Evolutionary conservation across 2,329 filamentous ascomycete genomes (phyloP).

Genomic region (Venturia asperata): DNA sequence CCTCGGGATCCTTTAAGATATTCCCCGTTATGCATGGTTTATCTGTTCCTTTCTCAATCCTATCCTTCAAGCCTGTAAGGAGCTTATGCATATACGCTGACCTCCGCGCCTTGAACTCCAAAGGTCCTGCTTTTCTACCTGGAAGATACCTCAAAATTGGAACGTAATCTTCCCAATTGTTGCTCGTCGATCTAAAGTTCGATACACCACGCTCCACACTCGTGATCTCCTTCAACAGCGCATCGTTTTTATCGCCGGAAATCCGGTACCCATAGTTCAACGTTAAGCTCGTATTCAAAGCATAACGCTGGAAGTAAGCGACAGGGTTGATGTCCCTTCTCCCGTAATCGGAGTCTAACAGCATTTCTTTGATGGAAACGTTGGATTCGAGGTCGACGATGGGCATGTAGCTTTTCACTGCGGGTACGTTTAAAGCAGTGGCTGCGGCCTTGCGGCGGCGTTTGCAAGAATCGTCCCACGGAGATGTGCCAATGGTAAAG

Average conservation of each 20-base stretch:
- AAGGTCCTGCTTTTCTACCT: constrained; percentile 43
- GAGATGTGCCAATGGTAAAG: constrained; percentile 49
- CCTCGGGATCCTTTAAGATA: constrained; percentile 62
- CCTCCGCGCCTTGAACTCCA: constrained; percentile 39
- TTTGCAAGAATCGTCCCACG: constrained; percentile 49
- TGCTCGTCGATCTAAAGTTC: constrained; percentile 69
- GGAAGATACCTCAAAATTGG: constrained; percentile 61
- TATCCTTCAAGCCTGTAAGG: constrained; percentile 53
- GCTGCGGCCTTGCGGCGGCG: constrained; percentile 48
- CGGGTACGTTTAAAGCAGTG: constrained; percentile 41
- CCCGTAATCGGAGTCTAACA: constrained; percentile 58
- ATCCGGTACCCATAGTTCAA: constrained; percentile 50
- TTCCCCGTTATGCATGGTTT: constrained; percentile 63
- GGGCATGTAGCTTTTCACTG: constrained; percentile 43
- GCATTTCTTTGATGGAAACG: constrained; percentile 44
- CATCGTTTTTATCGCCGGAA: constrained; percentile 53
- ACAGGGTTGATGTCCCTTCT: constrained; percentile 47
- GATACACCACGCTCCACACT: constrained; percentile 68
- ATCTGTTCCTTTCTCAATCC: constrained; percentile 56
- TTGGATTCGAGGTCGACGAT: constrained; percentile 50
- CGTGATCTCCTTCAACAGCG: constrained; percentile 48
- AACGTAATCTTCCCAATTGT: constrained; percentile 83
- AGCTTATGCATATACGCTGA: constrained; percentile 58
- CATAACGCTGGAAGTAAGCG: constrained; percentile 48
- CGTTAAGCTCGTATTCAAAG: constrained; percentile 48